Evolutionary conservation across 306 rosid genomes (phyloP).

Genomic region (Castanea mollissima): DNA sequence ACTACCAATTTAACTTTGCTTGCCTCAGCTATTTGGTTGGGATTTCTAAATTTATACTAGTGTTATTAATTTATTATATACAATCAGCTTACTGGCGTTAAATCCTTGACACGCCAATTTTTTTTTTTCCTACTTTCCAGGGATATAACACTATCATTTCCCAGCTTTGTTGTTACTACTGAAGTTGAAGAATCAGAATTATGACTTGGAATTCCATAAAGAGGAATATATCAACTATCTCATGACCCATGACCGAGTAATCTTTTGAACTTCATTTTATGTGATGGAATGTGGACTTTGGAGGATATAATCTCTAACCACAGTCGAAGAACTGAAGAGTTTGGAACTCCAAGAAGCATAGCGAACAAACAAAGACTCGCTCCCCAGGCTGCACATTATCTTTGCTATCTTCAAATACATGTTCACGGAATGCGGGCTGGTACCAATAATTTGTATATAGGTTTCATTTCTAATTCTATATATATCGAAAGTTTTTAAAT

Average conservation of each 20-base stretch:
- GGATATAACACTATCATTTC: slow-evolving; percentile 81
- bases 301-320: not conserved
- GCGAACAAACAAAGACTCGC: slow-evolving; percentile 3
- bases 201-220: slow-evolving; percentile 12
- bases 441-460: not conserved
- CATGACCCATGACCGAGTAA: slow-evolving; percentile 3
- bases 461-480: not conserved
- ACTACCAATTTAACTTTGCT: not conserved
- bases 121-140: slow-evolving; percentile 34
- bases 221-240: slow-evolving; percentile 4
- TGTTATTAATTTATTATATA: not conserved
- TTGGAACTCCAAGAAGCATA: not conserved
- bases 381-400: not conserved
- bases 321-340: not conserved
- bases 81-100: not conserved
- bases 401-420: slow-evolving; percentile 5
- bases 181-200: slow-evolving; percentile 64
- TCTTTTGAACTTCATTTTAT: not conserved
- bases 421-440: slow-evolving; percentile 8
- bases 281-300: not conserved
- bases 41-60: too few species aligned
- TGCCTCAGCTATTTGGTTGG: not conserved
- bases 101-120: slow-evolving; percentile 8
- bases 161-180: slow-evolving; percentile 62
- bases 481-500: too few species aligned